Evolutionary conservation across 2,329 filamentous ascomycete species (phyloP).

Genomic region (Aspergillus persii): DNA sequence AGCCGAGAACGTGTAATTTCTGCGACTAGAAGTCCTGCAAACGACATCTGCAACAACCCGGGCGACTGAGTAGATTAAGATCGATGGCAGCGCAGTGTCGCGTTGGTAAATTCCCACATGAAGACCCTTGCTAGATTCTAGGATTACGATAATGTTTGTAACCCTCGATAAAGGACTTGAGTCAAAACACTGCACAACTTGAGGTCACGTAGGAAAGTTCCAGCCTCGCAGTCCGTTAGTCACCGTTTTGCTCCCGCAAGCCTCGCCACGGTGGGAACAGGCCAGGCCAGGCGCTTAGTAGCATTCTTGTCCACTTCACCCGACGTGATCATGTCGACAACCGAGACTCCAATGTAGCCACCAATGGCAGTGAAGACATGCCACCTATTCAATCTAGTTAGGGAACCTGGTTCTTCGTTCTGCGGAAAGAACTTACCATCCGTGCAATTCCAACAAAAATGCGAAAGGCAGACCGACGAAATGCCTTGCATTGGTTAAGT

Average conservation of each 20-base stretch:
- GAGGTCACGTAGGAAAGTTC: not conserved
- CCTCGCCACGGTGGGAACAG: slow-evolving; percentile 19
- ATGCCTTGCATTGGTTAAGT: slow-evolving; percentile 27
- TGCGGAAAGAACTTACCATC: slow-evolving; percentile 34
- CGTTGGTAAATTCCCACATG: too few species aligned
- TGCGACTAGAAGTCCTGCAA: too few species aligned
- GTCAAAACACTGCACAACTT: too few species aligned
- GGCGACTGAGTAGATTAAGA: too few species aligned
- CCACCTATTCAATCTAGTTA: slow-evolving; percentile 34
- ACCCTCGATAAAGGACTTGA: too few species aligned
- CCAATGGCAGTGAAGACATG: slow-evolving; percentile 45
- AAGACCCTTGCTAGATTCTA: too few species aligned
- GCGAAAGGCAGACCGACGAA: slow-evolving; percentile 36
- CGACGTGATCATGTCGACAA: slow-evolving; percentile 39
- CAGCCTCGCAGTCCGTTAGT: not conserved
- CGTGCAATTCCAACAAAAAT: slow-evolving; percentile 43
- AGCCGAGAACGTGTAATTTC: too few species aligned
- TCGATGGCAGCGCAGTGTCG: too few species aligned
- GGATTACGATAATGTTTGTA: too few species aligned
- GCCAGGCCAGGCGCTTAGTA: slow-evolving; percentile 35
- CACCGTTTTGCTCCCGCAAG: slow-evolving; percentile 3
- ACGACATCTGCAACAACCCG: too few species aligned
- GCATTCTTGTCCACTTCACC: slow-evolving; percentile 32
- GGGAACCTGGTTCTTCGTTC: too few species aligned
- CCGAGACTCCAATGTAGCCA: slow-evolving; percentile 40